These are phyloP conservation scores for Cytospora schulzeri DNA, from an alignment of 2,329 filamentous ascomycete species.

Conservation along the genomic window DNA sequence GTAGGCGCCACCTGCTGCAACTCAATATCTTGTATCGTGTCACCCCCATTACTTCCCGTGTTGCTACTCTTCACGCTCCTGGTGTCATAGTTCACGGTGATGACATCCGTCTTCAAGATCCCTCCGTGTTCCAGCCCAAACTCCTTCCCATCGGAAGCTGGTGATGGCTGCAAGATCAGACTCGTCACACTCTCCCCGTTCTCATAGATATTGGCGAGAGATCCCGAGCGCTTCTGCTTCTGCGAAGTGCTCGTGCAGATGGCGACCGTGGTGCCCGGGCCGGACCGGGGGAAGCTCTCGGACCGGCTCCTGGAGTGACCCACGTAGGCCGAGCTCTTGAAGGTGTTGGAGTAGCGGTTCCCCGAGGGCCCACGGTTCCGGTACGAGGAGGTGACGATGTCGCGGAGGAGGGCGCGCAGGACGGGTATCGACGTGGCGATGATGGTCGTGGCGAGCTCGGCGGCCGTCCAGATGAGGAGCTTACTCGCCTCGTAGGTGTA, in stretches of 20 bases:
- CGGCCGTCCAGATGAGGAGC: slow-evolving; percentile 30
- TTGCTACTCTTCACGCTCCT: neutral
- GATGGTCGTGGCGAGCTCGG: slow-evolving; percentile 35
- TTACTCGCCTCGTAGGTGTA: slow-evolving; percentile 24
- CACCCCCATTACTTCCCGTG: neutral
- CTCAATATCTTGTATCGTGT: neutral
- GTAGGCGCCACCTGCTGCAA: neutral
- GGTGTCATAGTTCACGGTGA: slow-evolving; percentile 15
- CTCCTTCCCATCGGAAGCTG: neutral
- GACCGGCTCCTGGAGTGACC: slow-evolving; percentile 7
- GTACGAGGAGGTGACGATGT: slow-evolving; percentile 4
- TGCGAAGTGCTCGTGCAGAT: neutral
- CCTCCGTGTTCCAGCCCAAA: neutral
- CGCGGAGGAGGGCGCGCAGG: slow-evolving; percentile 31
- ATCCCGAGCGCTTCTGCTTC: neutral
- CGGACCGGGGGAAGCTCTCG: slow-evolving; percentile 2
- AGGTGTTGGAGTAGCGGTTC: slow-evolving; percentile 10
- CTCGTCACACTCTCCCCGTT: slow-evolving; percentile 3
- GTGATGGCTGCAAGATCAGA: neutral
- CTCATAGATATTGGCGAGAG: slow-evolving; percentile 13
- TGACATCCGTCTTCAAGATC: slow-evolving; percentile 13
- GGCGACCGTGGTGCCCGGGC: neutral
- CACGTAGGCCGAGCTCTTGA: slow-evolving; percentile 14
- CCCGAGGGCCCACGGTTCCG: slow-evolving; percentile 6
- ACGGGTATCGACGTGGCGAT: slow-evolving; percentile 38